Percentiles rank a stretch among this genome's conserved stretches.
Evolutionary conservation across 768 basidiomycete species (phyloP).

Genomic region (Krasilnikovozyma curviuscula): DNA sequence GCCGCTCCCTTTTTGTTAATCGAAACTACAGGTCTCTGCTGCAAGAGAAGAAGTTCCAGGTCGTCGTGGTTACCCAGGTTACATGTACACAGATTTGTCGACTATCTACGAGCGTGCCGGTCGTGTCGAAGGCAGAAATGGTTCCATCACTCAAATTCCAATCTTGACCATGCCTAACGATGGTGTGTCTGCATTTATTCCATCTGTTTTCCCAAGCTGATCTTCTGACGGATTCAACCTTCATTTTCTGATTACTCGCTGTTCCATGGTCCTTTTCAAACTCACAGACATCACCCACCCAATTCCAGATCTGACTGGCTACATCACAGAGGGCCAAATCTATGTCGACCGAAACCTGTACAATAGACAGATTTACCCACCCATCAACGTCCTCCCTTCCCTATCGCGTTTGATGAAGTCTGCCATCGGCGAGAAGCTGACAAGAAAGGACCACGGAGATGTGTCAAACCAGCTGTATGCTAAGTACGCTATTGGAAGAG

Average conservation of each 20-base stretch:
- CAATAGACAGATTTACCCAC: constrained; percentile 79
- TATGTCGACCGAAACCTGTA: constrained; percentile 92
- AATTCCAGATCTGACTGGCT: constrained; percentile 96
- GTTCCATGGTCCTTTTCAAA: neutral
- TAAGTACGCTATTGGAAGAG: constrained; percentile 93
- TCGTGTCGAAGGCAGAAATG: constrained; percentile 90
- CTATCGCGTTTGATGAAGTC: constrained; percentile 99
- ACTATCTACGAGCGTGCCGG: constrained; percentile 99
- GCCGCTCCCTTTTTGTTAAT: too few relatives aligned
- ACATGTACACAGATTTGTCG: constrained; percentile 98
- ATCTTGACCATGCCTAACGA: constrained; percentile 99
- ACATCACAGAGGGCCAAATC: constrained; percentile 98
- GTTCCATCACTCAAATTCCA: constrained; percentile 98
- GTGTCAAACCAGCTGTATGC: constrained; percentile 90
- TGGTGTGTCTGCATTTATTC: constrained; percentile 37
- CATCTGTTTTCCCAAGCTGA: too few relatives aligned
- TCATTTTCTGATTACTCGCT: neutral
- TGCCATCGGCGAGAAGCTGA: constrained; percentile 92
- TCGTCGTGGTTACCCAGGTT: constrained; percentile 81
- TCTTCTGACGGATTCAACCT: too few relatives aligned
- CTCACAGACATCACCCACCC: constrained; percentile 93
- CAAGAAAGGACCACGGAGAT: constrained; percentile 95
- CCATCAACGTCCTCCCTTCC: constrained; percentile 97
- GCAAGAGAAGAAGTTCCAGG: constrained; percentile 98
- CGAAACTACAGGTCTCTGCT: constrained; percentile 59